Conservation (phyloP, 1,284 basidiomycete genomes). For the Agaricales sp. region DNA sequence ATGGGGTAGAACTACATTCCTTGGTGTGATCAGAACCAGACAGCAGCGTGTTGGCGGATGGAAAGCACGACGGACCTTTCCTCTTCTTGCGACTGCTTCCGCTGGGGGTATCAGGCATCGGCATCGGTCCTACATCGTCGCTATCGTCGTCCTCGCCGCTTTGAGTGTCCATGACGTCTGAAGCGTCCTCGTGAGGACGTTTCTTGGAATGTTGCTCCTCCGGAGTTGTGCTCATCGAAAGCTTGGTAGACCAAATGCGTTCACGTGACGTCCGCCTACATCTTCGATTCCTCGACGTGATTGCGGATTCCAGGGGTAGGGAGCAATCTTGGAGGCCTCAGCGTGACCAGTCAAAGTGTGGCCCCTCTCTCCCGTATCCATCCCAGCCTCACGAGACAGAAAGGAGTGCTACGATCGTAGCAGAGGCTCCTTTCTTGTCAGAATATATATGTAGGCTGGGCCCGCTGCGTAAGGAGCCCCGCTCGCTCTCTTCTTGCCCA, state of each 20-base stretch:
- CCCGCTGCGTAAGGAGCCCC: too few species aligned
- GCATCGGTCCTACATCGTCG: conserved; percentile 73
- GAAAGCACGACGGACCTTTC: conserved; percentile 41
- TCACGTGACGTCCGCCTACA: too few species aligned
- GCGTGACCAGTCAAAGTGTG: too few species aligned
- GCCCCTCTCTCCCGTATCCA: too few species aligned
- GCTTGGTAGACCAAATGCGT: neutral
- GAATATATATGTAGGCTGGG: too few species aligned
- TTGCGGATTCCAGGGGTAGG: too few species aligned
- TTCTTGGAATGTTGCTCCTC: conserved; percentile 6
- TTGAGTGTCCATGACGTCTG: conserved; percentile 6
- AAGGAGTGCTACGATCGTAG: too few species aligned
- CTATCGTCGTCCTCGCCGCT: conserved; percentile 45
- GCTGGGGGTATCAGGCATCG: conserved; percentile 36
- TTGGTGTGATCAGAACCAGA: neutral
- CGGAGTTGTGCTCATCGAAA: conserved; percentile 1
- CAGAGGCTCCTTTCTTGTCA: too few species aligned
- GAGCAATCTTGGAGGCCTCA: too few species aligned
- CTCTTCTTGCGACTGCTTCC: conserved; percentile 44
- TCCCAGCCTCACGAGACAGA: too few species aligned
- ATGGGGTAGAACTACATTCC: conserved; percentile 29
- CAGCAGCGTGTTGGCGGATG: conserved; percentile 26
- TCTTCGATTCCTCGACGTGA: too few species aligned
- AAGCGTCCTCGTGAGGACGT: conserved; percentile 10
- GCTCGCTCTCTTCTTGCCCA: too few species aligned